A percentile compares a stretch with the other conserved stretches of the same genome.
These are phyloP conservation scores for Kernera saxatilis DNA, from an alignment of 345 rosid genomes.

Conservation along the genomic window DNA sequence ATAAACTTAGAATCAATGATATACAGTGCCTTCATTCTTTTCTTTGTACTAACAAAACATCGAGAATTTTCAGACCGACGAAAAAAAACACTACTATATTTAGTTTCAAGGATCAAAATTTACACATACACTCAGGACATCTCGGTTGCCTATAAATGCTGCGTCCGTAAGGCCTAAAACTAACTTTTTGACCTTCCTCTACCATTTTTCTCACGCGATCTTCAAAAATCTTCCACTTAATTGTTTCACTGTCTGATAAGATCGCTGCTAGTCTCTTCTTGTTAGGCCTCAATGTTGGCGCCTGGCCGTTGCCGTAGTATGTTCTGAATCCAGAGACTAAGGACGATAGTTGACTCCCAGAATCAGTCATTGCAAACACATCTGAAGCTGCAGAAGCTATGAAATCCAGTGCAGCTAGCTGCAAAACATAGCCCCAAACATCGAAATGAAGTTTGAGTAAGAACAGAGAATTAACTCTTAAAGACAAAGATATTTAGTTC, in stretches of 20 bases:
- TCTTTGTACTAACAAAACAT: conserved; percentile 6
- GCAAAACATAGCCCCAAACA: conserved; percentile 16
- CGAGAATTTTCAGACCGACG: background rate
- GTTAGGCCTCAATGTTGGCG: conserved; percentile 81
- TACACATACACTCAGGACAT: conserved; percentile 79
- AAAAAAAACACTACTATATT: background rate
- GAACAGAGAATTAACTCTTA: background rate
- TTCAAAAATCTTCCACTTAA: conserved; percentile 56
- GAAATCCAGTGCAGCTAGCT: conserved; percentile 88
- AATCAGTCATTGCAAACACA: conserved; percentile 91
- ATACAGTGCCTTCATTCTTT: conserved; percentile 8
- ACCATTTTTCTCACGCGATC: conserved; percentile 68
- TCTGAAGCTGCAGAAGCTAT: conserved; percentile 87
- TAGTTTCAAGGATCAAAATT: conserved; percentile 18
- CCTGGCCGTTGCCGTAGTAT: conserved; percentile 60
- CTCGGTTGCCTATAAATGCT: conserved; percentile 91
- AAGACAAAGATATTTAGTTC: too few relatives aligned
- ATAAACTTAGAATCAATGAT: conserved; percentile 10
- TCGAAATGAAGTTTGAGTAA: background rate
- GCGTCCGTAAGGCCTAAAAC: conserved; percentile 53
- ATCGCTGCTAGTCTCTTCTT: conserved; percentile 87
- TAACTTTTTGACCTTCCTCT: conserved; percentile 60
- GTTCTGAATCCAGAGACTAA: conserved; percentile 80
- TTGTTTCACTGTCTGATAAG: conserved; percentile 51
- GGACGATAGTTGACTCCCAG: conserved; percentile 93